Base-by-base conservation (phyloP, 306 rosid genomes). In the Arachis stenosperma region DNA sequence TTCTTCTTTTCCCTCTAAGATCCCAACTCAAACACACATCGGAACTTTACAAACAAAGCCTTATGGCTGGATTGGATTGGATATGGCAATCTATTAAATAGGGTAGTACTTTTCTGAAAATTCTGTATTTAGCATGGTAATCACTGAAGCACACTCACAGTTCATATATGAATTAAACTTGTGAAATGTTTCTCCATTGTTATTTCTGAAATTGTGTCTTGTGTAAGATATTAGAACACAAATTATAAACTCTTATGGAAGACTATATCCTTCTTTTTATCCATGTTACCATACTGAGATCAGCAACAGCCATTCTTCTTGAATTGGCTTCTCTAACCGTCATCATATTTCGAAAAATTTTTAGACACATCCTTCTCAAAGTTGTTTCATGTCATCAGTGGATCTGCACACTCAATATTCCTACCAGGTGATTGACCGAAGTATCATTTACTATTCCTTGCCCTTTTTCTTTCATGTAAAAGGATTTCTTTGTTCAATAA, bases 381-480 rank as follows among this genome's bases (percentile, higher is more conserved):
- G 84, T 75, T 92, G 95, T 84, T 92, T 92, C 88, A 73, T 92
- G 92, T 92, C 96, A 63, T 92, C 98, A 0, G 90, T 92, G 80
- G 96, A 92, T 81, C 79, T 90, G 75, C 96, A 92, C 79, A 92
- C 96, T 65, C 98, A 92, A 59, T 87, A 74, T 79, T 87, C 98
- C 6, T 85, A 81, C 77, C 98, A 90, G 98, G 98, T 90, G 65
- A 84, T 62, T 77, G 74, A 61, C 56, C 44, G 33, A 62, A 36
- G 36, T 33, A 29, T 50, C 37, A 58, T 80, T 13, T 40, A 51
- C 15, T 52, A 43, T 56, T 73, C 55, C 29, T 54, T 67, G 63
- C 30, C 73, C 33, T 14, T 71, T 41, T 79, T 64, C 33, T 79
- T 79, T 64, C 22, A 76, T 53, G 30, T 13, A 53, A 65, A 22